Percentiles rank a stretch among this genome's conserved stretches.
Conservation (phyloP, 768 basidiomycete genomes). For the Lyophyllum semitale region DNA sequence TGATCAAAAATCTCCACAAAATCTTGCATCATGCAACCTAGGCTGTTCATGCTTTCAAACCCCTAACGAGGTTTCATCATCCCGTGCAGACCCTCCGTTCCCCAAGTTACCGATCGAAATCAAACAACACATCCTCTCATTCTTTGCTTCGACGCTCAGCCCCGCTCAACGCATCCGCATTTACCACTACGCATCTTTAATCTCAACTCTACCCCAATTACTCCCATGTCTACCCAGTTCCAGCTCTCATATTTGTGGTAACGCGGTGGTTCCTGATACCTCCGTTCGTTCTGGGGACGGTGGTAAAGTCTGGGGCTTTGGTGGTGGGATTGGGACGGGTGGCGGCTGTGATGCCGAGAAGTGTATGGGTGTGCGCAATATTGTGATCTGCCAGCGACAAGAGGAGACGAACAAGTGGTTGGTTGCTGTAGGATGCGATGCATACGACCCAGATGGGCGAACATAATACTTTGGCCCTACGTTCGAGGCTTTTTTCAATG, state of each 20-base stretch:
- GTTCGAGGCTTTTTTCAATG: background rate
- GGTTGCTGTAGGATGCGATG: slow-evolving; percentile 44
- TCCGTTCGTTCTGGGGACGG: slow-evolving; percentile 22
- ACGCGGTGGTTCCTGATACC: slow-evolving; percentile 31
- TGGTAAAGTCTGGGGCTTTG: slow-evolving; percentile 10
- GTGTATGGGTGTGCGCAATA: slow-evolving; percentile 40
- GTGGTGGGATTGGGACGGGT: slow-evolving; percentile 21
- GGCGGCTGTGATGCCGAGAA: slow-evolving; percentile 32
- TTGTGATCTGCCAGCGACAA: slow-evolving; percentile 39
- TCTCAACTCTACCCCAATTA: slow-evolving; percentile 44
- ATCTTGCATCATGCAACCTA: background rate
- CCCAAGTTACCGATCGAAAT: slow-evolving; percentile 54
- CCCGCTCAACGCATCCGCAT: slow-evolving; percentile 55
- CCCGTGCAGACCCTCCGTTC: slow-evolving; percentile 31
- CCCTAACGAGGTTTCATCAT: background rate
- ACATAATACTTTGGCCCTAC: background rate
- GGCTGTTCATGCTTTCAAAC: background rate
- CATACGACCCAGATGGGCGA: slow-evolving; percentile 34
- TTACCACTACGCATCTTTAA: slow-evolving; percentile 48
- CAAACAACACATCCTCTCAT: slow-evolving; percentile 56
- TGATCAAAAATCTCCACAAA: background rate
- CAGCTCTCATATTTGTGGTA: background rate
- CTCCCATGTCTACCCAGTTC: slow-evolving; percentile 17
- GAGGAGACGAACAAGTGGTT: slow-evolving; percentile 51
- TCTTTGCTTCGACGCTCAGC: slow-evolving; percentile 59